Conservation (phyloP, 2,329 filamentous ascomycete genomes). For the Penicillium sumatraense region DNA sequence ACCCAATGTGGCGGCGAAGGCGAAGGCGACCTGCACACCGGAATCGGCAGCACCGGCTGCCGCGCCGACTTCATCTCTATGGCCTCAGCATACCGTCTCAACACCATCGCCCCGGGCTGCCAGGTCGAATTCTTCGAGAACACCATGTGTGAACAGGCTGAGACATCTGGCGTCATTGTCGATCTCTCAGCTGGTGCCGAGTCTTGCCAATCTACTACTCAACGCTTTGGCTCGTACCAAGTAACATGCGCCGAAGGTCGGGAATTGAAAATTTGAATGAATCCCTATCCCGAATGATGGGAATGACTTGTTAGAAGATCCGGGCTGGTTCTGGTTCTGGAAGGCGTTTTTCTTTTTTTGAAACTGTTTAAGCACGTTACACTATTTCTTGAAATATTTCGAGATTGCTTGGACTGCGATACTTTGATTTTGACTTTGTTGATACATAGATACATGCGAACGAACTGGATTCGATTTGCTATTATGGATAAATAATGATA, state of each 20-base stretch:
- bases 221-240: constrained; percentile 28
- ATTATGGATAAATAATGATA: neutral
- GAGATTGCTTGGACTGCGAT: neutral
- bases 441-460: neutral
- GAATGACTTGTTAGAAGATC: neutral
- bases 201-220: constrained; percentile 14
- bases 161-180: constrained; percentile 18
- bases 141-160: constrained; percentile 29
- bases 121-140: constrained; percentile 29
- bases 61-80: constrained; percentile 25
- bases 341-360: neutral
- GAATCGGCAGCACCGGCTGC: constrained; percentile 28
- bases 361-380: too few species aligned
- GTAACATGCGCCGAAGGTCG: constrained; percentile 21
- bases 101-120: constrained; percentile 22
- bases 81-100: constrained; percentile 25
- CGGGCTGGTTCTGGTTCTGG: neutral
- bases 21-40: constrained; percentile 19
- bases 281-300: neutral
- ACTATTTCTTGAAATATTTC: neutral
- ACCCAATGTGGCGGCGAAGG: constrained; percentile 15
- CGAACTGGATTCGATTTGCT: constrained; percentile 2
- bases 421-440: neutral
- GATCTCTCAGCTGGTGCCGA: constrained; percentile 13
- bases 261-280: constrained; percentile 3